Conservation (phyloP, 2,329 filamentous ascomycete genomes). For the Raffaelea arxii region DNA sequence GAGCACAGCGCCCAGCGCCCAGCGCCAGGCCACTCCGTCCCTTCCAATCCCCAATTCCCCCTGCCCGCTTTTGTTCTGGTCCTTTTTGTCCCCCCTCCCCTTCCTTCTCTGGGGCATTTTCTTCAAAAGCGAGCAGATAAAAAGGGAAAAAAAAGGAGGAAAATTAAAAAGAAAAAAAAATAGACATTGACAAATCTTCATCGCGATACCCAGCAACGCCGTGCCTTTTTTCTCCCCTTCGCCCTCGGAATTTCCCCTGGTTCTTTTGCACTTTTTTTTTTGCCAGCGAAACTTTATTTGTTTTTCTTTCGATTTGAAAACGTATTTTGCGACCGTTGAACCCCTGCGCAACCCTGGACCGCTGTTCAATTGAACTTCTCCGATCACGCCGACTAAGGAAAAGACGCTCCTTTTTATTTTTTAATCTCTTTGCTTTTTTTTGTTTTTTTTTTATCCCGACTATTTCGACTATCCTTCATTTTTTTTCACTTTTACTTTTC, state of each 20-base stretch:
- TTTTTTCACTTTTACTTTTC: too few relatives aligned
- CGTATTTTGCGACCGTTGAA: neutral
- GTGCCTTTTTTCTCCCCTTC: neutral
- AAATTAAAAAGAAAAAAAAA: neutral
- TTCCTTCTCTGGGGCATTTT: neutral
- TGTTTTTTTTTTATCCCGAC: neutral
- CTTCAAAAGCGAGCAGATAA: neutral
- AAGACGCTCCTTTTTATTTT: too few relatives aligned
- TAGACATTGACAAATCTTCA: neutral
- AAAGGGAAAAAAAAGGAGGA: neutral
- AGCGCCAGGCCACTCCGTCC: neutral
- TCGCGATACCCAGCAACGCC: constrained; percentile 1
- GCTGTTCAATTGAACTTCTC: neutral
- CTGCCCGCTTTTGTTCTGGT: neutral
- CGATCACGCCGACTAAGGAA: too few relatives aligned
- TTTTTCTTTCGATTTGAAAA: neutral
- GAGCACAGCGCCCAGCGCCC: neutral
- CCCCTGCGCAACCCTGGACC: neutral
- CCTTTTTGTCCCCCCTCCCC: neutral
- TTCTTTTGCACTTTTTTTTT: too few relatives aligned
- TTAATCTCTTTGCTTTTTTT: too few relatives aligned
- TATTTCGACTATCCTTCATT: neutral
- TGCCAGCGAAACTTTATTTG: neutral
- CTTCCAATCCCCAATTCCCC: neutral
- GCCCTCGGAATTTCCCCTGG: too few relatives aligned